Conservation (phyloP, 2,329 filamentous ascomycete genomes). For the Clonostachys rosea region DNA sequence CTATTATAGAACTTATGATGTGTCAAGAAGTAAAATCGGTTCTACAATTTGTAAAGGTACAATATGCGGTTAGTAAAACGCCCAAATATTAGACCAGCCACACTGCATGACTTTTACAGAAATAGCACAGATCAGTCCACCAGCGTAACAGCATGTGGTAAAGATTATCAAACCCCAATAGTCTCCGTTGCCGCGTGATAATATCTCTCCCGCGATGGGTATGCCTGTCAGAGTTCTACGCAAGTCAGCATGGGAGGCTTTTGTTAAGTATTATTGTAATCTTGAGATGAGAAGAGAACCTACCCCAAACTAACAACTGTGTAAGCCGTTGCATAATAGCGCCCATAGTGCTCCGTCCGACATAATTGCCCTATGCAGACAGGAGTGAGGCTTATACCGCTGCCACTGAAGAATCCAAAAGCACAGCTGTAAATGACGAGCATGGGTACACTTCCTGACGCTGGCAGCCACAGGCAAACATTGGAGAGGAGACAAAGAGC, state of each 20-base stretch:
- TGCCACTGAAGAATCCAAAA: background rate
- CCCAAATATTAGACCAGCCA: no score
- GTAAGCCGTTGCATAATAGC: background rate
- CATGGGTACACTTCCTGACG: no score
- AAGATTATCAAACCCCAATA: background rate
- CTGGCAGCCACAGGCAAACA: no score
- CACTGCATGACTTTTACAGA: no score
- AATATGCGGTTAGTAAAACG: no score
- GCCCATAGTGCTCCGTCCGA: background rate
- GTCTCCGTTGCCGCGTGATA: background rate
- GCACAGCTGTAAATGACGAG: no score
- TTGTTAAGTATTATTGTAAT: background rate
- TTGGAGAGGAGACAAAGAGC: conserved; percentile 6
- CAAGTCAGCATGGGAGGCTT: background rate
- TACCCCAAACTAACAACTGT: background rate
- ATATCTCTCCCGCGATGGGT: background rate
- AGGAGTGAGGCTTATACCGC: background rate
- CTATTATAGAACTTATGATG: no score
- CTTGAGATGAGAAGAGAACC: background rate
- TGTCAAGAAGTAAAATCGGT: no score
- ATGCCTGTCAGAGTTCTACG: background rate
- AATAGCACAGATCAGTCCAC: no score
- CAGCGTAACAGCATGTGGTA: background rate
- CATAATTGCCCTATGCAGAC: background rate
- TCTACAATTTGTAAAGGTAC: no score